phyloP scores from a whole-genome alignment of 352 stramenopile genomes.

The Pythium plurisporium region DNA sequence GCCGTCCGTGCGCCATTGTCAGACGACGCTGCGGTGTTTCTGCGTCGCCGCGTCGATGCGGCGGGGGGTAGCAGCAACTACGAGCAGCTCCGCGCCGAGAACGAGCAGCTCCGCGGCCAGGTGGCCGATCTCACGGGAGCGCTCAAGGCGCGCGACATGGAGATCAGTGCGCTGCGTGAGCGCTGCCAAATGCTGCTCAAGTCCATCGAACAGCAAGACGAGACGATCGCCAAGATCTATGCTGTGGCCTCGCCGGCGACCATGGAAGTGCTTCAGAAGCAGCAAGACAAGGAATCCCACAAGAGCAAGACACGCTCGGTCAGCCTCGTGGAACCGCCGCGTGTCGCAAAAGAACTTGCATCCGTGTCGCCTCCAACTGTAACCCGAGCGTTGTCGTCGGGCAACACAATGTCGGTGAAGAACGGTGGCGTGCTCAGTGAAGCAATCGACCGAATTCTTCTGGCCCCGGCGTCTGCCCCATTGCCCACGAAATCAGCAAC shows the following conservation, averaged over 20 bases:
- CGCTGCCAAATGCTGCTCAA: conserved; percentile 55
- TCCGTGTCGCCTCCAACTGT: neutral
- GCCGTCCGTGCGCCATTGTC: conserved; percentile 1
- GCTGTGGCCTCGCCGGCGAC: conserved; percentile 22
- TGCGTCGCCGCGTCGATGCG: conserved; percentile 1
- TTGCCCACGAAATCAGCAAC: neutral
- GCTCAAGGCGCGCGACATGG: conserved; percentile 67
- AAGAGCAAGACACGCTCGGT: conserved; percentile 3
- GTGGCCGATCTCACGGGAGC: conserved; percentile 65
- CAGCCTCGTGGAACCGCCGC: neutral
- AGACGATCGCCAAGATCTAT: conserved; percentile 78
- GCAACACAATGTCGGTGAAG: neutral
- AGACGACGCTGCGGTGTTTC: conserved; percentile 12
- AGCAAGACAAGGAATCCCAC: neutral
- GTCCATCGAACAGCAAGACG: conserved; percentile 72
- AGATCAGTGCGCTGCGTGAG: conserved; percentile 59
- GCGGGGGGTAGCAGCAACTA: neutral
- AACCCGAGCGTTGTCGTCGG: too few species aligned
- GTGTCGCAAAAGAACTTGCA: neutral
- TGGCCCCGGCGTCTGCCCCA: conserved; percentile 8
- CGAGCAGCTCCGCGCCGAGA: conserved; percentile 30
- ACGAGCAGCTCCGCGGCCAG: conserved; percentile 44
- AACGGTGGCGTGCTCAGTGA: conserved; percentile 28
- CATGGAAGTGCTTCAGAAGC: conserved; percentile 7
- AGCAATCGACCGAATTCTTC: conserved; percentile 47